Conservation (phyloP, 495 filamentous ascomycete genomes). For the Penicillium waksmanii region DNA sequence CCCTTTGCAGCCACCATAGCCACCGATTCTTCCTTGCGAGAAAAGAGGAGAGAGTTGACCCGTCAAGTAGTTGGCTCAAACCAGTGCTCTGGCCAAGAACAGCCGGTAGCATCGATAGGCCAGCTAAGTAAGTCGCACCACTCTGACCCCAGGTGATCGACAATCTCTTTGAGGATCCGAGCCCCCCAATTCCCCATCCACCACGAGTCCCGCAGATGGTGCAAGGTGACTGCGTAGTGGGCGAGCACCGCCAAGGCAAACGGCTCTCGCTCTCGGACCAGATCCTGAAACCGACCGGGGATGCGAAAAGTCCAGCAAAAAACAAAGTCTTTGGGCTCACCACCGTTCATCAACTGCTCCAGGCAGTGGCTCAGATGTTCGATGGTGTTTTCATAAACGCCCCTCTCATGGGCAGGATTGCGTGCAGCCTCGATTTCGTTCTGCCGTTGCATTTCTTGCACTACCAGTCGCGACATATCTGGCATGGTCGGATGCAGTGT, state of each 20-base stretch:
- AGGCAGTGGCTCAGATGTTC: constrained; percentile 33
- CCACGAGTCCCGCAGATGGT: constrained; percentile 53
- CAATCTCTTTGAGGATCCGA: constrained; percentile 37
- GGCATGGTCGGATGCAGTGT: constrained; percentile 36
- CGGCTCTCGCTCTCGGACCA: constrained; percentile 53
- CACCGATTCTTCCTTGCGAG: background rate
- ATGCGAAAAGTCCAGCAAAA: constrained; percentile 57
- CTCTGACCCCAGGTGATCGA: constrained; percentile 31
- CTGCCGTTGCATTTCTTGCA: constrained; percentile 33
- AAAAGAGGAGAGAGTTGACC: background rate
- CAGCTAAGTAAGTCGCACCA: constrained; percentile 42
- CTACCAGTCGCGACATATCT: constrained; percentile 42
- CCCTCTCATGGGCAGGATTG: constrained; percentile 34
- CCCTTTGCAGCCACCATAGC: background rate
- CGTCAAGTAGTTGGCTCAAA: background rate
- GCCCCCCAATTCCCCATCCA: constrained; percentile 54
- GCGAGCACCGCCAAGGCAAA: constrained; percentile 58
- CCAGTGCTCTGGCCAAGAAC: constrained; percentile 24
- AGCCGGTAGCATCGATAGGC: constrained; percentile 47
- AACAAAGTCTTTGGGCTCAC: constrained; percentile 42
- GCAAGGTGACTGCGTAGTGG: constrained; percentile 54
- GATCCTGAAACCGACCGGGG: constrained; percentile 52
- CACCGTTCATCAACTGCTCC: constrained; percentile 37
- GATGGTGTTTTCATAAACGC: constrained; percentile 35
- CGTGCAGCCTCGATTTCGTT: constrained; percentile 32